phyloP scores from a whole-genome alignment of 2,329 filamentous ascomycete genomes.

The Sclerotinia minor region DNA sequence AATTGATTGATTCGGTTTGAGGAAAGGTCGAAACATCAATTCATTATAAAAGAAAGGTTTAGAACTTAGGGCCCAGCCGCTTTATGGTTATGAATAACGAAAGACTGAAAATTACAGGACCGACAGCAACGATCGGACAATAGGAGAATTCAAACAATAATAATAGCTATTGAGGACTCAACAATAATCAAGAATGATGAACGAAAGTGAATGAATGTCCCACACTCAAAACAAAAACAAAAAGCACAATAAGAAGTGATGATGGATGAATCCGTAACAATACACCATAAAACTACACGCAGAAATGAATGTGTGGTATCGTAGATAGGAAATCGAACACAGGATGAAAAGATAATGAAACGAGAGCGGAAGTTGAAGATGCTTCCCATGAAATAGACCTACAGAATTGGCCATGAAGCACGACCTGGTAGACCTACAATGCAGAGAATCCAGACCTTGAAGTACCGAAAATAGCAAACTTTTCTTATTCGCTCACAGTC shows the following conservation, averaged over 20 bases:
- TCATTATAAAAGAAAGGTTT: slow-evolving; percentile 21
- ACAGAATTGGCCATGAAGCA: slow-evolving; percentile 23
- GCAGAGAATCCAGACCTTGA: slow-evolving; percentile 18
- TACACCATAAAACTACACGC: slow-evolving; percentile 20
- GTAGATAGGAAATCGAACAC: slow-evolving; percentile 12
- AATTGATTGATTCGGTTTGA: background rate
- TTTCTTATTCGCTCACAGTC: slow-evolving; percentile 38
- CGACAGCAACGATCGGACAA: slow-evolving; percentile 24
- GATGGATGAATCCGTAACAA: slow-evolving; percentile 27
- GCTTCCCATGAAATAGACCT: slow-evolving; percentile 23
- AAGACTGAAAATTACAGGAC: slow-evolving; percentile 18
- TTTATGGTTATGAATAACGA: slow-evolving; percentile 11
- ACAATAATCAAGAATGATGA: slow-evolving; percentile 27
- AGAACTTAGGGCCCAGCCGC: slow-evolving; percentile 14
- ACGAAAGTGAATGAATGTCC: slow-evolving; percentile 30
- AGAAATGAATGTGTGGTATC: slow-evolving; percentile 23
- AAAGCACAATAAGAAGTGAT: slow-evolving; percentile 13
- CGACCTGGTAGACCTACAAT: slow-evolving; percentile 22
- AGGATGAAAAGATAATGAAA: slow-evolving; percentile 33
- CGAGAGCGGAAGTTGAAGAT: slow-evolving; percentile 15
- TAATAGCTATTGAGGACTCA: slow-evolving; percentile 26
- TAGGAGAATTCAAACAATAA: slow-evolving; percentile 21
- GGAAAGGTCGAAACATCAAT: slow-evolving; percentile 21
- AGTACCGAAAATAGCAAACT: slow-evolving; percentile 30
- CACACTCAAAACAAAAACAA: slow-evolving; percentile 20